Evolutionary conservation across 257 asterid species (phyloP), one percentile per base, ranked within the genome.

Genomic region (Solanum peruvianum): DNA sequence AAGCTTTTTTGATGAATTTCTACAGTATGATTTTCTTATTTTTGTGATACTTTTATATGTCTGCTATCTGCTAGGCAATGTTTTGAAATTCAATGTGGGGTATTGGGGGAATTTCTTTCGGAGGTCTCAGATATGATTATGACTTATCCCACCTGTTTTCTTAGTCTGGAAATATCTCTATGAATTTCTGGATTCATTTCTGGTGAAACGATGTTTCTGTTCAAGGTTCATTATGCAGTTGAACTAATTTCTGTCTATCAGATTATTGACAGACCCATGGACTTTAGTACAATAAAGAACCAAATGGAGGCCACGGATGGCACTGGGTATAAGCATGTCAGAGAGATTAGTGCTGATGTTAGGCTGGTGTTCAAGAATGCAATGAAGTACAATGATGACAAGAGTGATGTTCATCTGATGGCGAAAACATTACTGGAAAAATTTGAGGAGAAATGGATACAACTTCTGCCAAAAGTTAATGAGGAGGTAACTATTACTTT

Each of bases 251-350:
- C 60, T 93, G 75, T 92, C 82, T 90, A 76, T 87, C 96, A 97
- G 99, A 93, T 97, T 33, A 97, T 97, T 91, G 98, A 95, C 93
- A 92, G 99, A 93, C 99, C 99, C 71, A 97, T 97, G 99, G 99
- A 97, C 88, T 97, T 97, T 92, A 95, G 97, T 89, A 95, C 99
- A 86, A 94, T 95, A 87, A 95, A 95, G 90, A 97, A 97, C 90
- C 99, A 95, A 94, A 95, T 97, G 97, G 99, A 97, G 90, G 98
- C 96, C 87, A 94, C 88, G 88, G 98, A 97, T 91, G 99, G 98
- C 87, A 89, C 98, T 31, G 98, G 95, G n/a, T 97, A 97, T 87
- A 97, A 90, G 94, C 97, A 94, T 87, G 94, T 97, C 35, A 94
- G 95, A 31, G 98, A 95, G 86, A 94, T 97, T 88, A 94, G 88